Evolutionary conservation across 73 alveolate species (phyloP), one percentile per base, ranked within the genome.

Genomic region (Tetrahymena malaccensis): DNA sequence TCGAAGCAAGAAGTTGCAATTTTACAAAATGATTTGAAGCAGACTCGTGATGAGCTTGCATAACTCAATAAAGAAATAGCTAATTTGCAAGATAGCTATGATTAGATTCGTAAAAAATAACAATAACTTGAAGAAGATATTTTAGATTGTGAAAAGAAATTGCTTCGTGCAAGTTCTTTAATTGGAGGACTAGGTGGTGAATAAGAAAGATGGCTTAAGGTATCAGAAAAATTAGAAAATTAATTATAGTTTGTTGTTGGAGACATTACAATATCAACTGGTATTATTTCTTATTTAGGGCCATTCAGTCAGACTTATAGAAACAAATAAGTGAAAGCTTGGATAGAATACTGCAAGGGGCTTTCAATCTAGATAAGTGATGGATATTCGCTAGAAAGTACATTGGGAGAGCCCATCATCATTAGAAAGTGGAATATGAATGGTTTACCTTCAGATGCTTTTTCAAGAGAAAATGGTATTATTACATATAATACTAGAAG

Each of bases 401-500:
- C 96, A 40, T 98, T 99, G 13, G 99, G 99, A 33, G 98, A 98
- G 94, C 99, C 99, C 34, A 98, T 99, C 95, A 96, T 94, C 17
- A 97, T 99, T 85, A 97, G 99, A 96, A 96, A 99, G 38, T 99
- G 99, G 99, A 98, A 97, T 96, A 96, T 98, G 96, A 97, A 98
- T 85, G 99, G 99, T 94, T 98, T 99, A 94, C 99, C 99, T 0
- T 98, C 99, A 33, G 99, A 99, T 96, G 98, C 98, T 94, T 99
- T 99, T 98, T 98, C 99, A 85, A 98, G 98, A 31, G 99, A 99
- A 97, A 99, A 99, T 96, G 99, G 99, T 34, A 99, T 99, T 93
- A 98, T 99, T 57, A 99, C 98, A 94, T 99, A 99, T 21, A 98
- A 98, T 95, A 98, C 99, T 19, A 96, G 97, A 84, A 98, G 99